phyloP scores from a whole-genome alignment of 208 protist genomes.

The Paratrypanosoma confusum region DNA sequence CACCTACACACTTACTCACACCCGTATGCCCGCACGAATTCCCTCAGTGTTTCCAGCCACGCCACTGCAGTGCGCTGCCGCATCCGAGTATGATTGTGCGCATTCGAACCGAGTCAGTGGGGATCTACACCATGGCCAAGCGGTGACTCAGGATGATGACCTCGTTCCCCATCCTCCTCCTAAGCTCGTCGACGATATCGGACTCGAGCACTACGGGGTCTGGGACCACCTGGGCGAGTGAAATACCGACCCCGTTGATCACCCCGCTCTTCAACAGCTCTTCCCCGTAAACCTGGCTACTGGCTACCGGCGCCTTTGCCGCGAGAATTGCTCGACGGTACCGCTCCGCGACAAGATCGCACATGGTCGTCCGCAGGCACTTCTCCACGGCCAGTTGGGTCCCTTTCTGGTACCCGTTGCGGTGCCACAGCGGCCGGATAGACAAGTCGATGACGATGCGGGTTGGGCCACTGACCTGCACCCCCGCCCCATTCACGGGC shows the following conservation, averaged over 20 bases:
- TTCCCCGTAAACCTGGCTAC: conserved; percentile 21
- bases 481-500: no score
- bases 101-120: no score
- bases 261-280: conserved; percentile 51
- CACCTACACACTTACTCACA: no score
- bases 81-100: no score
- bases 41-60: no score
- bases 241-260: conserved; percentile 15
- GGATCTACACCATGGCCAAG: no score
- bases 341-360: conserved; percentile 21
- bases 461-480: no score
- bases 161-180: conserved; percentile 9
- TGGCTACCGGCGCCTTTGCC: conserved; percentile 4
- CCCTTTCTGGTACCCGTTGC: conserved; percentile 58
- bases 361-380: conserved; percentile 22
- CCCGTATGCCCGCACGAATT: no score
- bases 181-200: conserved; percentile 6
- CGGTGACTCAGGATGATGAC: conserved; percentile 9
- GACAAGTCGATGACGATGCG: no score
- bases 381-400: conserved; percentile 32
- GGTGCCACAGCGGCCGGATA: conserved; percentile 10
- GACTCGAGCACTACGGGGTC: conserved; percentile 5
- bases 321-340: conserved; percentile 26
- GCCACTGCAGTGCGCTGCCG: no score
- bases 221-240: conserved; percentile 3